phyloP scores from a whole-genome alignment of 192 early-diverging fungal species.

The Umbelopsis isabellina region DNA sequence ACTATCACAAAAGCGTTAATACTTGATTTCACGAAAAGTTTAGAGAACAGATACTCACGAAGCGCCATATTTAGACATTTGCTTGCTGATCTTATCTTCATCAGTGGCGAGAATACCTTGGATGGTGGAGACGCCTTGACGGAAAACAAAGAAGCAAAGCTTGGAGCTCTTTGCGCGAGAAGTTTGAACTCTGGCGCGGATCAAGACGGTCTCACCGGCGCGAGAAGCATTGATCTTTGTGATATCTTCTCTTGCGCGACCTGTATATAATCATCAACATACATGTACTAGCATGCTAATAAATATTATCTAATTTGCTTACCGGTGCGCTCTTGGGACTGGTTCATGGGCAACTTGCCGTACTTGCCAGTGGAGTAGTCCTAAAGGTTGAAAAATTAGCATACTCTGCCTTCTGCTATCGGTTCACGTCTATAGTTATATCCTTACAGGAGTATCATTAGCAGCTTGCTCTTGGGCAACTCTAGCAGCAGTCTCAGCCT shows the following conservation, averaged over 20 bases:
- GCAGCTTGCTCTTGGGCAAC: constrained; percentile 75
- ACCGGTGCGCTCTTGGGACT: constrained; percentile 77
- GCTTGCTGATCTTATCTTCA: constrained; percentile 81
- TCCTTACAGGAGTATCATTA: constrained; percentile 49
- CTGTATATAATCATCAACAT: constrained; percentile 36
- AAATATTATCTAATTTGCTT: constrained; percentile 18
- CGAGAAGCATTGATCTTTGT: constrained; percentile 61
- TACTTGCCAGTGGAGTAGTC: constrained; percentile 87
- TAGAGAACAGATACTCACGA: constrained; percentile 47
- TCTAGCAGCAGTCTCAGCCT: constrained; percentile 62
- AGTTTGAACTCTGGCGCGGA: constrained; percentile 91
- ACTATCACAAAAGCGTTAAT: constrained; percentile 40
- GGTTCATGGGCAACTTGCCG: constrained; percentile 86
- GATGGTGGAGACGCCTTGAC: constrained; percentile 86
- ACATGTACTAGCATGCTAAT: neutral
- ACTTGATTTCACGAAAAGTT: neutral
- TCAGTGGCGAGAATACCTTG: constrained; percentile 84
- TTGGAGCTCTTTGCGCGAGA: constrained; percentile 84
- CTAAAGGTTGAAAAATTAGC: constrained; percentile 27
- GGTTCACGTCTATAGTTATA: neutral
- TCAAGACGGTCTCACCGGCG: constrained; percentile 74
- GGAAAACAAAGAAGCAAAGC: constrained; percentile 90
- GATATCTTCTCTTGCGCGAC: constrained; percentile 66
- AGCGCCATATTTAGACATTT: constrained; percentile 91
- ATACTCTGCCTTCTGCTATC: neutral